phyloP scores from a whole-genome alignment of 768 basidiomycete species.

The Kwoniella dendrophila region DNA sequence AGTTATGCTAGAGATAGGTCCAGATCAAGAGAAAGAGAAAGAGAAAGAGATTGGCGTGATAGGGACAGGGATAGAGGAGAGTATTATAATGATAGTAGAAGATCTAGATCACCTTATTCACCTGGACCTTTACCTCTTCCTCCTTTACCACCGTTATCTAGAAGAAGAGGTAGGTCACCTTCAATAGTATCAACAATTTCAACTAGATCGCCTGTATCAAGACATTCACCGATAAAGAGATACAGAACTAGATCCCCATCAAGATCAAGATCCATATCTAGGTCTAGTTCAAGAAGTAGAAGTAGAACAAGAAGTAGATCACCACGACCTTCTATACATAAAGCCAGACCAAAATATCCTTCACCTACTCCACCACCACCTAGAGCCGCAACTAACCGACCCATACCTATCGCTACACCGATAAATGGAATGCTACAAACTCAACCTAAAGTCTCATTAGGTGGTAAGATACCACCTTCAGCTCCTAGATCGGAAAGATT shows the following conservation, averaged over 20 bases:
- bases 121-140: too few relatives aligned
- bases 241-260: constrained; percentile 3
- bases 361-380: constrained; percentile 1
- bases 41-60: constrained; percentile 18
- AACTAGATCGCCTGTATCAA: constrained; percentile 13
- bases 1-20: constrained; percentile 19
- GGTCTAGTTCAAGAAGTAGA: too few relatives aligned
- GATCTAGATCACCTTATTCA: constrained; percentile 27
- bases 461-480: constrained; percentile 36
- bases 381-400: neutral
- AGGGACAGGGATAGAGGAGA: constrained; percentile 18
- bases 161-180: constrained; percentile 17
- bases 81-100: constrained; percentile 10
- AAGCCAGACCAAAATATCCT: neutral
- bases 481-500: constrained; percentile 37
- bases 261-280: constrained; percentile 11
- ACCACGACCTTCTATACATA: constrained; percentile 2
- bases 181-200: constrained; percentile 14
- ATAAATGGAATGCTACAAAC: neutral
- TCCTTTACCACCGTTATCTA: constrained; percentile 10
- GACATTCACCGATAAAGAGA: constrained; percentile 18
- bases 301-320: constrained; percentile 10
- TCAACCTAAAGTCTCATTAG: too few relatives aligned
- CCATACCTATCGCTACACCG: neutral
- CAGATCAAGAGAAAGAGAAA: constrained; percentile 16